A percentile compares a stretch with the other conserved stretches of the same genome.
phyloP scores from a whole-genome alignment of 2,329 filamentous ascomycete species.

The Ophiocordyceps camponoti-leonardi region DNA sequence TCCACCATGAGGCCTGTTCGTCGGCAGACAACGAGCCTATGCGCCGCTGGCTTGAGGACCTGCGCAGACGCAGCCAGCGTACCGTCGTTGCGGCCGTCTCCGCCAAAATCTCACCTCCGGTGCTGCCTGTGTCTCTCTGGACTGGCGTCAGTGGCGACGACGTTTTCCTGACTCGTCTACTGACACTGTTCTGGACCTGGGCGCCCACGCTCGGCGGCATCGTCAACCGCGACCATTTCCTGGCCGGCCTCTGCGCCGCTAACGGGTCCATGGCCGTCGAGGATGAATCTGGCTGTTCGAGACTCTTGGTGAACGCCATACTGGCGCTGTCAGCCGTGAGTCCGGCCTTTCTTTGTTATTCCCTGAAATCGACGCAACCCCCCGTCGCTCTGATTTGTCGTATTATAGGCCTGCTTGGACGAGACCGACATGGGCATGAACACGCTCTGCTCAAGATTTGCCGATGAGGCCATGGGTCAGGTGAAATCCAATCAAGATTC shows the following conservation, averaged over 20 bases:
- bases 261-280: background rate
- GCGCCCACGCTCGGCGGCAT: background rate
- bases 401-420: too few relatives aligned
- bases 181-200: background rate
- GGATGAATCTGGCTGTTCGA: background rate
- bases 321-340: background rate
- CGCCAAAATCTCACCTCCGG: background rate
- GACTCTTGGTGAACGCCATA: background rate
- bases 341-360: background rate
- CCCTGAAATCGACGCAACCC: too few relatives aligned
- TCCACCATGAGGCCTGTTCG: too few relatives aligned
- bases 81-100: background rate
- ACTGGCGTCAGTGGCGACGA: background rate
- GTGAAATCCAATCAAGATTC: too few relatives aligned
- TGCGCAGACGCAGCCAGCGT: background rate
- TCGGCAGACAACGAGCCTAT: background rate
- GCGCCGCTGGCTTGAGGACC: background rate
- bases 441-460: too few relatives aligned
- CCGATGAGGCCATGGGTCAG: too few relatives aligned
- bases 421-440: too few relatives aligned
- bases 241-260: background rate
- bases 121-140: background rate
- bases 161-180: background rate
- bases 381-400: too few relatives aligned
- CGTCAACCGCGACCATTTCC: background rate